Base-by-base conservation (phyloP, 495 filamentous ascomycete genomes). In the Aspergillus nanangensis region DNA sequence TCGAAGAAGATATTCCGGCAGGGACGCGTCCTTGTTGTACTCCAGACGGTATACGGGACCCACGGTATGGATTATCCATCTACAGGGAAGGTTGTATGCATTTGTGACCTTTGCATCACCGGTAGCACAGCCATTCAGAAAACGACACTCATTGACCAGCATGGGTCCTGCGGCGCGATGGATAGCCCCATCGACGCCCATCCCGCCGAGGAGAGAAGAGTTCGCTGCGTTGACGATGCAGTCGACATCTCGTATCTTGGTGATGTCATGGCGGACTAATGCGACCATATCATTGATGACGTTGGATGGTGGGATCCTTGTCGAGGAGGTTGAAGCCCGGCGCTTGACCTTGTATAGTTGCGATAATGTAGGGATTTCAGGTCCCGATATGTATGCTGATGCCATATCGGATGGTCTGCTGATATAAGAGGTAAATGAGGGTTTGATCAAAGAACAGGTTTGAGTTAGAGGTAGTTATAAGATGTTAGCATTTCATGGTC, bases 161-260 rank as follows among this genome's bases (percentile, higher is more conserved):
- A 61, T 52, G 1, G 65, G 76, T 5, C 93, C 93, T 20, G 93
- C 93, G 21, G 85, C 88, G 25, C 77, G 63, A 62, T 97, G 93
- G 55, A 97, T 95, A 18, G 88, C 89, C 15, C 84, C 86, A 48
- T 90, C 87, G 18, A 96, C 90, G 27, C 92, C 93, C 13, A 89
- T 88, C 33, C 93, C 93, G 38, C 89, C 87, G 3, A 87, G 72
- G 0, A 98, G 77, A 7, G 76, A 82, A 14, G 67, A 63, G 60
- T 96, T 96, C 17, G 93, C 91, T 8, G 93, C 92, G 63, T 97
- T 96, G 57, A 96, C 91, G 55, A 96, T 96, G 47, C 82, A 83
- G 53, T 87, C 88, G 24, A 90, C 79, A 3, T 32, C 47, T 34
- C 73, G 62, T 13, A 98, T 79, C 10, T 70, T 83, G 11, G 91